These are phyloP conservation scores for Vitis rupestris DNA, from an alignment of 164 flowering plant genomes.

Conservation along the genomic window DNA sequence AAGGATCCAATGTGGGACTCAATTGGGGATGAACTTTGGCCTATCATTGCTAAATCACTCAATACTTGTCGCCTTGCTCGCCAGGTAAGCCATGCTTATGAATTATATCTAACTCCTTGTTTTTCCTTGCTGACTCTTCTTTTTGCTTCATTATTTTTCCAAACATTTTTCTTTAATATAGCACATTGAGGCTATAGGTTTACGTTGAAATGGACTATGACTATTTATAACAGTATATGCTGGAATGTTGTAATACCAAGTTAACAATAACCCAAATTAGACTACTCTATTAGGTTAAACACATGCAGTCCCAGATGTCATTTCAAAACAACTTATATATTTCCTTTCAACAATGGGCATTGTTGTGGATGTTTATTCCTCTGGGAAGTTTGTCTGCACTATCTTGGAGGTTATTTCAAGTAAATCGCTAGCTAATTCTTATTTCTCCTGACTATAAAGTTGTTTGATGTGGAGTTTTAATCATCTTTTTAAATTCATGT, in stretches of 20 bases:
- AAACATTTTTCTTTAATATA: background rate
- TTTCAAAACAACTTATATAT: background rate
- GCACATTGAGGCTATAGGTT: no score
- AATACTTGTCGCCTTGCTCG: slow-evolving; percentile 81
- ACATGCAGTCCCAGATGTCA: background rate
- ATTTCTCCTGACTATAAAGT: no score
- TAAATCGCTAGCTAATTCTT: background rate
- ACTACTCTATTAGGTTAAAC: background rate
- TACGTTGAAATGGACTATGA: background rate
- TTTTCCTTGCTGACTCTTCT: background rate
- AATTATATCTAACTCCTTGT: background rate
- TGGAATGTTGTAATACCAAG: background rate
- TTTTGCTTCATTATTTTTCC: background rate
- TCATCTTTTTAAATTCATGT: no score
- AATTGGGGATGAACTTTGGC: slow-evolving; percentile 75
- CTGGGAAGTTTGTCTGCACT: background rate
- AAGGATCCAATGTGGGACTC: slow-evolving; percentile 73
- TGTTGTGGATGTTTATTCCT: background rate
- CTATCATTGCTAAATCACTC: slow-evolving; percentile 64
- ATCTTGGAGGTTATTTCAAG: background rate
- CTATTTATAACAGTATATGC: background rate
- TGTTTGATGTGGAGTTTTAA: no score
- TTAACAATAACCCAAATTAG: background rate
- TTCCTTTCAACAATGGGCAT: background rate
- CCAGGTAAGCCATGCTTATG: slow-evolving; percentile 46